Base-by-base conservation (phyloP, 148 eudicot species). In the Talinum fruticosum region DNA sequence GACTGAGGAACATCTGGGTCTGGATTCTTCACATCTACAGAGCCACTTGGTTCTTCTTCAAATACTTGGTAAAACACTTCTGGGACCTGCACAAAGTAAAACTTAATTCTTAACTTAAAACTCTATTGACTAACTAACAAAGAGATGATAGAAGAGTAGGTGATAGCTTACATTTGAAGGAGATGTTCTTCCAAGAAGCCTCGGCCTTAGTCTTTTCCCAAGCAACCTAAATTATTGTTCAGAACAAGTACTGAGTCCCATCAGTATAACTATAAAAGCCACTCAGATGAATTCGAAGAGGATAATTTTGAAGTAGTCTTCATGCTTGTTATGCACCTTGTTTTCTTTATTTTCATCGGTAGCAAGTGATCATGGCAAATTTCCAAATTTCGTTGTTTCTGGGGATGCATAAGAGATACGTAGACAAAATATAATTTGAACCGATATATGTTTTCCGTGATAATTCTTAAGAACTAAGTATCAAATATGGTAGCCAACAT, bases 11-110 rank as follows among this genome's bases (percentile, higher is more conserved):
- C 80, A 72, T 86, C 89, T 14, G 76, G 68, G 4, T 77, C 89
- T 73, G 80, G 76, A 75, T 84, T 41, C 19, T 69, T 79, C 36
- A 85, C 87, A 41, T 80, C 79, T 66, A 85, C 44, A 37, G 26
- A 66, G 49, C 65, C 65, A 15, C 57, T 76, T 19, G 90, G 92
- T 76, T 90, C 96, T 84, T 90, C 93, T 85, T 89, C 94, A 68
- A 95, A 78, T 4, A 91, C 92, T 87, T 88, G 88, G 72, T 92
- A 95, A 69, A 95, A 86, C 41, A 90, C 94, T 87, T 90, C 91
- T 73, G 96, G 98, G 32, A 95, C 90, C 98, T 95, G 75, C 26
- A 49, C 67, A 53, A 44, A 30, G 15, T 1, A 4, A 23, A 37
- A 3, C 0, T 15, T 24, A 24, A 51, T 51, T 51, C 7, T 41